These are phyloP conservation scores for Aspergillus conjunctus DNA, from an alignment of 495 filamentous ascomycete species.

Conservation along the genomic window DNA sequence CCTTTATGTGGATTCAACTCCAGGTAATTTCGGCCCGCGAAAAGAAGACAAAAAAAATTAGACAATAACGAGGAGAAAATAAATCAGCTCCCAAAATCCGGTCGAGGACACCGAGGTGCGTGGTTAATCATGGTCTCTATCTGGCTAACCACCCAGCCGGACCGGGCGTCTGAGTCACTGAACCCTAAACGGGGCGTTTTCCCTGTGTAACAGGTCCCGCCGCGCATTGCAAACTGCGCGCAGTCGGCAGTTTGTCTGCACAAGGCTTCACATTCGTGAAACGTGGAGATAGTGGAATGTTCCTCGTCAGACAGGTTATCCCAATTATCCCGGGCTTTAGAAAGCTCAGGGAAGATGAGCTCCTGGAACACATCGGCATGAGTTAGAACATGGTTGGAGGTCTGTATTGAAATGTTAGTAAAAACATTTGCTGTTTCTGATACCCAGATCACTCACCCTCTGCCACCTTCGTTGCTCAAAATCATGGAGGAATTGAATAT, in stretches of 20 bases:
- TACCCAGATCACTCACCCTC: slow-evolving; percentile 29
- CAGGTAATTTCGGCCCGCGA: slow-evolving; percentile 22
- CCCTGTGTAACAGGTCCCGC: slow-evolving; percentile 37
- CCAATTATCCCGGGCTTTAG: slow-evolving; percentile 39
- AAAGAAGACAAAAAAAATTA: slow-evolving; percentile 3
- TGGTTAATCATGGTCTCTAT: slow-evolving; percentile 38
- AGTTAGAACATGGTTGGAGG: slow-evolving; percentile 40
- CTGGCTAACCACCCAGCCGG: slow-evolving; percentile 40
- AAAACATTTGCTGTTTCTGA: background rate
- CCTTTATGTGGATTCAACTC: background rate
- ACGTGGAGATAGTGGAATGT: slow-evolving; percentile 31
- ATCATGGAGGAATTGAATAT: slow-evolving; percentile 43
- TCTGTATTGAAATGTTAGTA: slow-evolving; percentile 24
- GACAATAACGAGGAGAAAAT: slow-evolving; percentile 6
- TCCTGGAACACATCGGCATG: slow-evolving; percentile 50
- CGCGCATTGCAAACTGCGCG: slow-evolving; percentile 42
- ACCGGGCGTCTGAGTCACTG: slow-evolving; percentile 28
- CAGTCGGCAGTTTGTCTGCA: slow-evolving; percentile 35
- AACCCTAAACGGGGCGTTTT: slow-evolving; percentile 38
- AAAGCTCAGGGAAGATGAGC: slow-evolving; percentile 43
- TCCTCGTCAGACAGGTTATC: slow-evolving; percentile 49
- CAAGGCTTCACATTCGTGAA: slow-evolving; percentile 39
- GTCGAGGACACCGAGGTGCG: slow-evolving; percentile 35
- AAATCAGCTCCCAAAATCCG: slow-evolving; percentile 37
- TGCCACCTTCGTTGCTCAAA: slow-evolving; percentile 46